phyloP scores from a whole-genome alignment of 2,329 filamentous ascomycete genomes.

The Aspergillus sp. region DNA sequence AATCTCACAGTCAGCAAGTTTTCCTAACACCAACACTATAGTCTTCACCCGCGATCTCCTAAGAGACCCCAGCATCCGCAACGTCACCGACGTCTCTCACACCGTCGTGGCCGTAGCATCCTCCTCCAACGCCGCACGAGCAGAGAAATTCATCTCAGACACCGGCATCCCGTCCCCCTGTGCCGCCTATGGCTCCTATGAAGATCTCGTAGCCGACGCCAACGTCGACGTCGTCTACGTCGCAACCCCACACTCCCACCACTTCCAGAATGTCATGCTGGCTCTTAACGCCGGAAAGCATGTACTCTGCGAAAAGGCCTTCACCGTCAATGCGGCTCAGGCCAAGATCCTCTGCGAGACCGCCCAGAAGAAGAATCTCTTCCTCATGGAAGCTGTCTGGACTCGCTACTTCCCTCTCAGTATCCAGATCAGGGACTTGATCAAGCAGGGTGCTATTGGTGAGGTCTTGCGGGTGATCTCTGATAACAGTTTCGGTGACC shows the following conservation, averaged over 20 bases:
- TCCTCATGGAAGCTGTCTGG: constrained; percentile 88
- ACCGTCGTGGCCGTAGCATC: constrained; percentile 78
- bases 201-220: constrained; percentile 74
- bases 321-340: constrained; percentile 81
- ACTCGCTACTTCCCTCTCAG: constrained; percentile 85
- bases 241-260: constrained; percentile 87
- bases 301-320: constrained; percentile 87
- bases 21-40: constrained; percentile 20
- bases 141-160: constrained; percentile 70
- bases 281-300: constrained; percentile 80
- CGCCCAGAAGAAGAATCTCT: constrained; percentile 71
- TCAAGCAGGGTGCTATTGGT: constrained; percentile 63
- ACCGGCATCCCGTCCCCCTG: constrained; percentile 68
- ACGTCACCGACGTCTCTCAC: constrained; percentile 72
- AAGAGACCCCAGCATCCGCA: constrained; percentile 68
- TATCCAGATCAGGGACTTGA: constrained; percentile 61
- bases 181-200: constrained; percentile 76
- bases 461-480: constrained; percentile 59
- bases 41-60: constrained; percentile 77
- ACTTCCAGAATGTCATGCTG: constrained; percentile 89
- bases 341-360: constrained; percentile 69
- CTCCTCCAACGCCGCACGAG: constrained; percentile 69
- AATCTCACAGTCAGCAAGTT: not conserved
- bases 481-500: constrained; percentile 64
- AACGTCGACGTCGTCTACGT: constrained; percentile 86